Conservation (phyloP, 2,329 filamentous ascomycete genomes). For the Alternaria consortialis region DNA sequence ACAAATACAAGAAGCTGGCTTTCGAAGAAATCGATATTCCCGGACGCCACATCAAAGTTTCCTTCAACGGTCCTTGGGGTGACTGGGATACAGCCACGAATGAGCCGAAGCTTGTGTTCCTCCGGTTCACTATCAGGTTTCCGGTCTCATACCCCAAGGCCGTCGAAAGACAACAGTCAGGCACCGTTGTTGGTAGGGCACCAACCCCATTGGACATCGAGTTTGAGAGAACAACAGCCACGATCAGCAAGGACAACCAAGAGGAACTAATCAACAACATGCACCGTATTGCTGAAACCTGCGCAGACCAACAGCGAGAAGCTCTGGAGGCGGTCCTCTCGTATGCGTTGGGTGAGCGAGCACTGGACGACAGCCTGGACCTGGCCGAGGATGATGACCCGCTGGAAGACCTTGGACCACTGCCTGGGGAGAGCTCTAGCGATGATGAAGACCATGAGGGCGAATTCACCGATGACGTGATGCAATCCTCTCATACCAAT, state of each 20-base stretch:
- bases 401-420: constrained; percentile 49
- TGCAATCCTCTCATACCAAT: constrained; percentile 66
- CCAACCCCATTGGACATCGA: constrained; percentile 60
- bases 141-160: constrained; percentile 65
- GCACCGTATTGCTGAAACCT: constrained; percentile 63
- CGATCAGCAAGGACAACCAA: constrained; percentile 61
- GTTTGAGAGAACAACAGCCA: constrained; percentile 65
- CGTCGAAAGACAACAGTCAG: constrained; percentile 47
- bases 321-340: constrained; percentile 70
- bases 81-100: constrained; percentile 42
- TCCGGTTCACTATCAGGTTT: constrained; percentile 67
- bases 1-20: constrained; percentile 67
- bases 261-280: constrained; percentile 61
- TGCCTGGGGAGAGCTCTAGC: constrained; percentile 77
- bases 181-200: constrained; percentile 39
- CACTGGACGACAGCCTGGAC: constrained; percentile 65
- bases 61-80: constrained; percentile 69
- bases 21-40: constrained; percentile 68
- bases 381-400: constrained; percentile 63
- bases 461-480: constrained; percentile 56
- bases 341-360: constrained; percentile 68
- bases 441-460: constrained; percentile 77
- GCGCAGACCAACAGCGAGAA: constrained; percentile 62
- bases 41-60: constrained; percentile 63
- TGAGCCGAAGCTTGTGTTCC: constrained; percentile 58